Conservation (phyloP, 441 rosid genomes). For the Gossypium lobatum region DNA sequence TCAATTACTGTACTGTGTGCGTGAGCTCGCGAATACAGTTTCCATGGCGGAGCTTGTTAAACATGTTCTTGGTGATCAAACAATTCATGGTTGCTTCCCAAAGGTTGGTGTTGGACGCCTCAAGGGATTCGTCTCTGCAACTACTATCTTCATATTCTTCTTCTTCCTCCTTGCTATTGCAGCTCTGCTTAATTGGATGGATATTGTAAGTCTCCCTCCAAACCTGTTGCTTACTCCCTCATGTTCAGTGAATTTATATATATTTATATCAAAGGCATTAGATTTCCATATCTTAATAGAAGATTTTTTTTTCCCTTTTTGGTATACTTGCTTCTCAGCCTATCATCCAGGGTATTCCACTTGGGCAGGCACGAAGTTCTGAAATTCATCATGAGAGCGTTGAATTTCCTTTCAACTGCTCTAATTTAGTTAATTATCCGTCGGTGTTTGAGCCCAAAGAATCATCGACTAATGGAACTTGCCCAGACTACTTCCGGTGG, state of each 20-base stretch:
- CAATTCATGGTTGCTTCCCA: neutral
- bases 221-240: neutral
- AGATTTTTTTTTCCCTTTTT: neutral
- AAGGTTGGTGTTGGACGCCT: neutral
- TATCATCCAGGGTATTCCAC: neutral
- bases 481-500: constrained; percentile 60
- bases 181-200: neutral
- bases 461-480: constrained; percentile 11
- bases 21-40: neutral
- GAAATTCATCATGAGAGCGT: neutral
- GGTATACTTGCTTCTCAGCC: neutral
- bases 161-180: neutral
- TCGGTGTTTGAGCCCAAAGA: neutral
- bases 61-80: neutral
- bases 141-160: neutral
- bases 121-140: neutral
- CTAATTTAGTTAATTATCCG: neutral
- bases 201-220: constrained; percentile 3
- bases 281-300: no score
- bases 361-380: neutral
- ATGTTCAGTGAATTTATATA: neutral
- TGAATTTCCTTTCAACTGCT: constrained; percentile 10
- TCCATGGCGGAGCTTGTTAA: neutral
- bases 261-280: no score
- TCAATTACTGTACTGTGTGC: no score